Evolutionary conservation across 768 basidiomycete species (phyloP), one percentile per base, ranked within the genome.

Genomic region (Lenzites betulinus): DNA sequence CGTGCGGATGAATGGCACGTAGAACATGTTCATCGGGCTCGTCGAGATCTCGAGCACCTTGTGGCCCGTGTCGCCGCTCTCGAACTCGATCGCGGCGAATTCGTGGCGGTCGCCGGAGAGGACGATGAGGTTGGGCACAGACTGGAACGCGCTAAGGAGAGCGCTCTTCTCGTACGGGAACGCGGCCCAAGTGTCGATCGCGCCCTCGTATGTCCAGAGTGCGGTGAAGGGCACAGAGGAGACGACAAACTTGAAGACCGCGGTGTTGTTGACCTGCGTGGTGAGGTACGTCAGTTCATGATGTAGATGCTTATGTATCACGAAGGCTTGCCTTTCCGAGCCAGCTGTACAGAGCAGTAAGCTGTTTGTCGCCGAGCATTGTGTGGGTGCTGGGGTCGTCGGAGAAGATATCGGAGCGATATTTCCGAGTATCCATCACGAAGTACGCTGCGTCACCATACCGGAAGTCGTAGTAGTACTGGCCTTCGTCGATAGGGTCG

Each of bases 21-120:
- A 83, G 72, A 88, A 87, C 84, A 85, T 85, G 74, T 79, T 88
- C 68, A 89, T 67, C 6, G 90, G 90, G 62, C 79, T 79, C 7
- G 89, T 90, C 23, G 87, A 88, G 60, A 90, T 78, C 68, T 92
- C 90, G 44, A 77, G 72, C 26, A 89, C 77, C 8, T 75, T 64
- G 62, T 84, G 76, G 6, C 72, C 64, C 43, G 70, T 56, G 61
- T 75, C 69, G 44, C 71, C 62, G 59, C 77, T 67, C 54, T 76
- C 78, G 70, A 84, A 88, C 72, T 87, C 83, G 64, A 90, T 80
- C 5, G 83, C 83, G 1, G 89, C 89, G 66, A 91, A 92, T 73
- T 92, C 90, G 70, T 92, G 90, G 22, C 90, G 79, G 69, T 91
- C 90, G 8, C 89, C 90, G 2, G 84, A 86, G 46, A 92, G 73